phyloP scores from a whole-genome alignment of 2,329 filamentous ascomycete genomes.

The Phialocephala sp. region DNA sequence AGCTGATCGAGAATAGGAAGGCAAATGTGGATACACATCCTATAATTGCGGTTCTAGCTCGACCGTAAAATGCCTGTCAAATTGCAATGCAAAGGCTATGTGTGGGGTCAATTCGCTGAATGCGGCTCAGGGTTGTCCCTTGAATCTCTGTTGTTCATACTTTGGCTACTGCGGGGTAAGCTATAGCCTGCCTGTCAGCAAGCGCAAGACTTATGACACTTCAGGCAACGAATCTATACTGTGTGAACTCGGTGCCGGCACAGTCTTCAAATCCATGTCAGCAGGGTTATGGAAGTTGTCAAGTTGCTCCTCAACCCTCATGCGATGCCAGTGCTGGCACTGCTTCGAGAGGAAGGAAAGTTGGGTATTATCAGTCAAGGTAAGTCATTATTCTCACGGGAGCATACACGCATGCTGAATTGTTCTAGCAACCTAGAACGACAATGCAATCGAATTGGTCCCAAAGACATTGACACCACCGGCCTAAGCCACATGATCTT shows the following conservation, averaged over 20 bases:
- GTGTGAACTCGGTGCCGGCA: constrained; percentile 15
- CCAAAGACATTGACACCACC: constrained; percentile 33
- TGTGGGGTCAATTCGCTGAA: constrained; percentile 41
- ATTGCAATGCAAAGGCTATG: constrained; percentile 40
- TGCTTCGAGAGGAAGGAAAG: constrained; percentile 39
- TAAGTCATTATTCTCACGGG: background rate
- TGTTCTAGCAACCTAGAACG: background rate
- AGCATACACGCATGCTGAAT: background rate
- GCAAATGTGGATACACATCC: constrained; percentile 32
- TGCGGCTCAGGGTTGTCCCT: constrained; percentile 35
- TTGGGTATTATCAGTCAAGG: constrained; percentile 46
- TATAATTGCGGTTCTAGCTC: constrained; percentile 15
- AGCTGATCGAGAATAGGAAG: constrained; percentile 27
- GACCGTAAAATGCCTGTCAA: background rate
- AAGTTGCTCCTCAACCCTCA: constrained; percentile 32
- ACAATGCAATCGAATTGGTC: constrained; percentile 28
- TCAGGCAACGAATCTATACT: constrained; percentile 25
- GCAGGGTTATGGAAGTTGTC: constrained; percentile 45
- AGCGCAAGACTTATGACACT: background rate
- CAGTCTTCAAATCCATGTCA: constrained; percentile 39
- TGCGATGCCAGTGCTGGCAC: constrained; percentile 37
- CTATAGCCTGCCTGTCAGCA: background rate
- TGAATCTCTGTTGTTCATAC: constrained; percentile 34
- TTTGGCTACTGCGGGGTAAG: constrained; percentile 33
- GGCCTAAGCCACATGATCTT: constrained; percentile 39